phyloP scores from a whole-genome alignment of 2,329 filamentous ascomycete genomes.

The Diplocarpon mali region DNA sequence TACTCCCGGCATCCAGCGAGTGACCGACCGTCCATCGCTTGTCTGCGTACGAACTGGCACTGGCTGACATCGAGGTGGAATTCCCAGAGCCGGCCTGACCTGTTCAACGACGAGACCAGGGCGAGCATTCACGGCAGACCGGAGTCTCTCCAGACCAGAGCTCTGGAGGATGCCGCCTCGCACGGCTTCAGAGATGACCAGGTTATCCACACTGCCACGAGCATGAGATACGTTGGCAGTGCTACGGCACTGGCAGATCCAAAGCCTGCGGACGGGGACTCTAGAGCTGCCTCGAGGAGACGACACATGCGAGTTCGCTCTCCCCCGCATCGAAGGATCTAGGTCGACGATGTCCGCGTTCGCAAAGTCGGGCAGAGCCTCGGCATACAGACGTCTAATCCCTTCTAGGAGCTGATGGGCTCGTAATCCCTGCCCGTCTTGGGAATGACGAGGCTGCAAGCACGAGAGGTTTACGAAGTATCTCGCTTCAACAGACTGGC shows the following conservation, averaged over 20 bases:
- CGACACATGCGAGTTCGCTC: slow-evolving; percentile 86
- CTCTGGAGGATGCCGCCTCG: slow-evolving; percentile 43
- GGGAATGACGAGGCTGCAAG: background rate
- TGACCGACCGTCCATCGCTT: slow-evolving; percentile 71
- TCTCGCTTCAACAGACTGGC: slow-evolving; percentile 27
- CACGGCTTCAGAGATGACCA: slow-evolving; percentile 67
- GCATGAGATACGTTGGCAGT: slow-evolving; percentile 80
- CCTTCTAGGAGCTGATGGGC: slow-evolving; percentile 1
- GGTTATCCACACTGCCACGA: slow-evolving; percentile 82
- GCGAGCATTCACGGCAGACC: background rate
- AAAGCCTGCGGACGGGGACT: slow-evolving; percentile 51
- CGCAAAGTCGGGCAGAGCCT: slow-evolving; percentile 63
- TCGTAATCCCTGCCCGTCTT: background rate
- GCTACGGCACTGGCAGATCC: slow-evolving; percentile 83
- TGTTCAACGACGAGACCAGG: background rate
- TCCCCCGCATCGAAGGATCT: slow-evolving; percentile 68
- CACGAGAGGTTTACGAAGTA: background rate
- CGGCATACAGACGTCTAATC: slow-evolving; percentile 1
- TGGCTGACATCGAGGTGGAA: slow-evolving; percentile 4
- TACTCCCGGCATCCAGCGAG: slow-evolving; percentile 57
- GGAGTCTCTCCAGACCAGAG: background rate
- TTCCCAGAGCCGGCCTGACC: slow-evolving; percentile 1
- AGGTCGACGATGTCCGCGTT: slow-evolving; percentile 77
- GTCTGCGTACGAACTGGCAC: slow-evolving; percentile 68
- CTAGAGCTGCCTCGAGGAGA: slow-evolving; percentile 67